Conservation (phyloP, 2,329 filamentous ascomycete genomes). For the Paecilomyces variotii region DNA sequence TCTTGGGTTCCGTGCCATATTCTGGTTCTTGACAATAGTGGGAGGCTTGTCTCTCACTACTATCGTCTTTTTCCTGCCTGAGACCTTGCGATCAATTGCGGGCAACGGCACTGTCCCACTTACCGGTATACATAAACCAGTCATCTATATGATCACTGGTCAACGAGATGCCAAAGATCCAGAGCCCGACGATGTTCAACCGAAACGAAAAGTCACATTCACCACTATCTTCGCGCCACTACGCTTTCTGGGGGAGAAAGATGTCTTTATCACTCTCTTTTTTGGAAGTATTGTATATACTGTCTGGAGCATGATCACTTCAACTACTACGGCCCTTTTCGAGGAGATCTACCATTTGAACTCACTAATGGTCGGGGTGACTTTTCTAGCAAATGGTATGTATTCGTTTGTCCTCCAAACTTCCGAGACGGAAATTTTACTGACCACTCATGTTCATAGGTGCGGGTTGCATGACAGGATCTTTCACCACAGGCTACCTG, state of each 20-base stretch:
- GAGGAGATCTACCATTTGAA: conserved; percentile 32
- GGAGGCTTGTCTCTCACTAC: conserved; percentile 27
- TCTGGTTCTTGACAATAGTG: conserved; percentile 35
- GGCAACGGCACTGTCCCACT: conserved; percentile 34
- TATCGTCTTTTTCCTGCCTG: conserved; percentile 35
- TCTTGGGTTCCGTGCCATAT: conserved; percentile 32
- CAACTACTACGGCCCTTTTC: conserved; percentile 34
- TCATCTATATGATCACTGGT: conserved; percentile 23
- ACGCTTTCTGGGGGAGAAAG: conserved; percentile 37
- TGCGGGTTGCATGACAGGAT: conserved; percentile 36
- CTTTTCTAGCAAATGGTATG: conserved; percentile 33
- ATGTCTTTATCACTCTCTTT: conserved; percentile 37
- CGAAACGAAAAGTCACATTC: conserved; percentile 20
- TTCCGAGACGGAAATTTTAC: not conserved
- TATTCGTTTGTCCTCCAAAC: not conserved
- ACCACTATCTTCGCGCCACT: conserved; percentile 33
- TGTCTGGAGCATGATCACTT: conserved; percentile 43
- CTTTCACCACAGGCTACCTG: conserved; percentile 33
- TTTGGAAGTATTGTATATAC: conserved; percentile 41
- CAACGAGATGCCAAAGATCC: conserved; percentile 11
- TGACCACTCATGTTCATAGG: conserved; percentile 8
- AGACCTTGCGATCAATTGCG: conserved; percentile 32
- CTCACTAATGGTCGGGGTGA: conserved; percentile 32
- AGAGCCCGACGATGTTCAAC: conserved; percentile 4
- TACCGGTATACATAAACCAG: conserved; percentile 32